phyloP scores from a whole-genome alignment of 345 rosid species.

The Carallia brachiata region DNA sequence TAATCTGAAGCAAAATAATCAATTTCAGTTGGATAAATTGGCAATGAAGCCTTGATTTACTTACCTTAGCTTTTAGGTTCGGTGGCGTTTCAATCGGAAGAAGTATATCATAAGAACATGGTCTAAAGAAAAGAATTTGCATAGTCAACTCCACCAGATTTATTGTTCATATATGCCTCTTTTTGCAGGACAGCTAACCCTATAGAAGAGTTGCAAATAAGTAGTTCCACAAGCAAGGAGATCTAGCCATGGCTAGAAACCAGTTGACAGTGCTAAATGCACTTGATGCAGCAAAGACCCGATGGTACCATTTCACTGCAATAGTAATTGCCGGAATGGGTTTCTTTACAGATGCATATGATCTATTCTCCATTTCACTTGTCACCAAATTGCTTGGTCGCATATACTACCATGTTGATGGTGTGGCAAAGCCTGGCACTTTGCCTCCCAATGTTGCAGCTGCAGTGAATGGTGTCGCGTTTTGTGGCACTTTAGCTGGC shows the following conservation, averaged over 20 bases:
- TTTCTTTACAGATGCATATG: slow-evolving; percentile 22
- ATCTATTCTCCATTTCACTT: slow-evolving; percentile 15
- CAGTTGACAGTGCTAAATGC: slow-evolving; percentile 17
- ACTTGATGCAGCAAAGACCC: slow-evolving; percentile 19
- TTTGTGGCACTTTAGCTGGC: slow-evolving; percentile 21
- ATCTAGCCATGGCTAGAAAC: slow-evolving; percentile 3
- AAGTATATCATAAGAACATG: too few species aligned
- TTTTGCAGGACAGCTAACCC: too few species aligned
- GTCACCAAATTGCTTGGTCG: slow-evolving; percentile 18
- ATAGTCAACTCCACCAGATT: too few species aligned
- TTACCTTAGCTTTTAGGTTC: too few species aligned
- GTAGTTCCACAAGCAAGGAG: neutral
- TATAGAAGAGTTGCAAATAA: too few species aligned
- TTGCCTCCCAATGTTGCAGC: slow-evolving; percentile 19
- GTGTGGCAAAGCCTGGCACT: slow-evolving; percentile 12
- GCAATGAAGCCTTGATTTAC: too few species aligned
- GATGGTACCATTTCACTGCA: slow-evolving; percentile 23
- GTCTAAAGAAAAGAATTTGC: too few species aligned
- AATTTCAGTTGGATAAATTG: too few species aligned
- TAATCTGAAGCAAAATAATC: too few species aligned
- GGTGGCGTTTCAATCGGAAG: too few species aligned
- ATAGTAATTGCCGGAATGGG: slow-evolving; percentile 23
- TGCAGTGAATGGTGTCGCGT: slow-evolving; percentile 22
- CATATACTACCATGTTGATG: slow-evolving; percentile 17
- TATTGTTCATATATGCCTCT: too few species aligned